phyloP scores from a whole-genome alignment of 768 basidiomycete species.

The Hydnomerulius pinastri region DNA sequence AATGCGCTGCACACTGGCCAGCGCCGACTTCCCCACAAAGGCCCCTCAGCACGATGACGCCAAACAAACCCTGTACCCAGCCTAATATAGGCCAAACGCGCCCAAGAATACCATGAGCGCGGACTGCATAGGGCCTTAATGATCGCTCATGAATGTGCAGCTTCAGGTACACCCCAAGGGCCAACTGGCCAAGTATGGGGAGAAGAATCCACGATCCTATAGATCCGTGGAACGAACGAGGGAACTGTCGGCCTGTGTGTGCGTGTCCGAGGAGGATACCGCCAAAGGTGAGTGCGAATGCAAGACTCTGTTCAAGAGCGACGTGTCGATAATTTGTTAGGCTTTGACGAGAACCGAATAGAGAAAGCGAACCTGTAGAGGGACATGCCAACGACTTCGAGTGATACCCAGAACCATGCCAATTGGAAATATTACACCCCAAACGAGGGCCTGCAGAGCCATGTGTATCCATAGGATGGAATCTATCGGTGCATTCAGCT shows the following conservation, averaged over 20 bases:
- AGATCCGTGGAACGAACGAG: slow-evolving; percentile 70
- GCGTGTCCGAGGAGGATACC: slow-evolving; percentile 85
- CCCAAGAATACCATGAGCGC: slow-evolving; percentile 76
- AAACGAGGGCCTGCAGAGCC: slow-evolving; percentile 70
- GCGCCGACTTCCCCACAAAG: slow-evolving; percentile 76
- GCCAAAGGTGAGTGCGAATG: slow-evolving; percentile 65
- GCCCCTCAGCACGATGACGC: slow-evolving; percentile 68
- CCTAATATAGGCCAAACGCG: slow-evolving; percentile 82
- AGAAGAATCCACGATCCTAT: slow-evolving; percentile 54
- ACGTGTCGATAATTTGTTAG: not conserved
- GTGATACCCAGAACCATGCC: slow-evolving; percentile 78
- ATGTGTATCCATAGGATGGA: slow-evolving; percentile 83
- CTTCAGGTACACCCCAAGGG: slow-evolving; percentile 87
- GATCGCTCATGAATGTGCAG: slow-evolving; percentile 84
- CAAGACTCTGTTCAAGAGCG: slow-evolving; percentile 52
- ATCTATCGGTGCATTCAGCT: slow-evolving; percentile 68
- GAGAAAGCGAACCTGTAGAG: slow-evolving; percentile 58
- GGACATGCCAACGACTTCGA: slow-evolving; percentile 90
- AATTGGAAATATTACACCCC: slow-evolving; percentile 86
- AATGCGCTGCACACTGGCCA: slow-evolving; percentile 87
- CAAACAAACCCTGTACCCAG: slow-evolving; percentile 90
- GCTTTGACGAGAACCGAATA: not conserved
- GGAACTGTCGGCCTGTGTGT: slow-evolving; percentile 82
- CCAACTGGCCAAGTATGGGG: slow-evolving; percentile 66
- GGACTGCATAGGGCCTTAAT: slow-evolving; percentile 69